phyloP scores from a whole-genome alignment of 2,329 filamentous ascomycete species.

The Colletotrichum kahawae region DNA sequence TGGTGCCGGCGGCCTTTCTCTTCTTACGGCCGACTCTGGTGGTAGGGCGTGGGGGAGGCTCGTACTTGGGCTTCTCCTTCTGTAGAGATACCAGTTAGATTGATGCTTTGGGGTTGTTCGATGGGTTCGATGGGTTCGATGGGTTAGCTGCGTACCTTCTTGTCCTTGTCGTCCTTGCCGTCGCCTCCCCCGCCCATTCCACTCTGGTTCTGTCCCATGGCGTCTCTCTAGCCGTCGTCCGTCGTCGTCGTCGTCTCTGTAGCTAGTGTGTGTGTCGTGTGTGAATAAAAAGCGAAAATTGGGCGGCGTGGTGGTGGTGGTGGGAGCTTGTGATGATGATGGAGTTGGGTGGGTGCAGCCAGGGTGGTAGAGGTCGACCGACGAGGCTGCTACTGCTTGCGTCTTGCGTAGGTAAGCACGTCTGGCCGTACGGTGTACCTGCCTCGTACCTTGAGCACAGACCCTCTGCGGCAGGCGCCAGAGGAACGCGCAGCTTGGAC shows the following conservation, averaged over 20 bases:
- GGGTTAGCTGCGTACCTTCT: conserved; percentile 70
- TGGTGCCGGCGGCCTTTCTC: conserved; percentile 92
- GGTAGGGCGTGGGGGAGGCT: conserved; percentile 94
- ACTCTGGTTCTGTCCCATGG: conserved; percentile 80
- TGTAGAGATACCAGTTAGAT: conserved; percentile 40
- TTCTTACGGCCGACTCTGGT: conserved; percentile 98
- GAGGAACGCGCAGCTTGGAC: conserved; percentile 46
- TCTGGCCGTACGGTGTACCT: not conserved
- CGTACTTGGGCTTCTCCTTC: conserved; percentile 99
- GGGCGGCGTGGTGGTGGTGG: not conserved
- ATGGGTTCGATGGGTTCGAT: not conserved
- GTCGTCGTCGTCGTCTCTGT: not conserved
- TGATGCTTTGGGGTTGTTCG: not conserved
- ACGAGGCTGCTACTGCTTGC: conserved; percentile 21
- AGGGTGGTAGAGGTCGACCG: conserved; percentile 29
- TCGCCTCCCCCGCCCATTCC: conserved; percentile 82
- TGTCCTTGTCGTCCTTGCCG: conserved; percentile 85
- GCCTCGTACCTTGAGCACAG: not conserved
- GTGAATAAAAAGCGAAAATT: not conserved
- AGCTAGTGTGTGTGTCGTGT: not conserved
- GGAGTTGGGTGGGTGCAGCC: conserved; percentile 28
- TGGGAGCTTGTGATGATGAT: conserved; percentile 17
- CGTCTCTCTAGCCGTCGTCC: conserved; percentile 50
- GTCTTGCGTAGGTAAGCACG: conserved; percentile 14
- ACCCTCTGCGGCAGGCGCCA: conserved; percentile 43